phyloP scores from a whole-genome alignment of 176 grass and related monocot genomes.

The Pharus latifolius region DNA sequence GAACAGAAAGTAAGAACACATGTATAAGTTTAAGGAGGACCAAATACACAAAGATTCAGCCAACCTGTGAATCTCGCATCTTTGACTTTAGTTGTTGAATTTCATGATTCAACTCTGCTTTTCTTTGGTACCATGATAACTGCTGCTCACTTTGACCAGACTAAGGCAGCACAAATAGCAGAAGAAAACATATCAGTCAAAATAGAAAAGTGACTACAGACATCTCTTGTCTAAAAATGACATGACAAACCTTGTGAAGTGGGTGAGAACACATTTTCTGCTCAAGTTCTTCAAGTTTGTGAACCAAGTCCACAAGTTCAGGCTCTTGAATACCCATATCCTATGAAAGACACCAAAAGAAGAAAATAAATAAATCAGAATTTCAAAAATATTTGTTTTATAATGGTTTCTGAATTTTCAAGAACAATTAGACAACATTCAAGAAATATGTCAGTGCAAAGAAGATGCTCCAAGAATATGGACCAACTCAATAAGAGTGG shows the following conservation, averaged over 20 bases:
- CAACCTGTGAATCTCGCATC: conserved; percentile 91
- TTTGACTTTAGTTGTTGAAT: conserved; percentile 82
- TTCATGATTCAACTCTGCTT: conserved; percentile 91
- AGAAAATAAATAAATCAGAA: not conserved
- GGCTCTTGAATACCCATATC: conserved; percentile 92
- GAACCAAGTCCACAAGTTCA: conserved; percentile 72
- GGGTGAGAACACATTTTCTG: conserved; percentile 71
- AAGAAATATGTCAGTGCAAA: no score
- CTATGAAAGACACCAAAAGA: conserved; percentile 35
- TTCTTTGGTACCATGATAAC: conserved; percentile 82
- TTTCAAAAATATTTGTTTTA: not conserved
- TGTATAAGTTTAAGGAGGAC: conserved; percentile 12
- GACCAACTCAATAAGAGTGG: not conserved
- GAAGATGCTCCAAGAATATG: not conserved
- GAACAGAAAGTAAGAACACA: conserved; percentile 11
- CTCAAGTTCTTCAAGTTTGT: conserved; percentile 81
- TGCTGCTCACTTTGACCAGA: conserved; percentile 92
- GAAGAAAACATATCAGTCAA: not conserved
- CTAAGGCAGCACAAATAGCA: conserved; percentile 21
- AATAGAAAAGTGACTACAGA: not conserved
- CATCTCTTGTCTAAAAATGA: conserved; percentile 10
- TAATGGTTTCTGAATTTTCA: not conserved
- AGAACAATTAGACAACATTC: no score
- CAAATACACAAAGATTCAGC: conserved; percentile 14
- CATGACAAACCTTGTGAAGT: conserved; percentile 55